Percentiles rank a stretch among this genome's conserved stretches.
Conservation (phyloP, 2,329 filamentous ascomycete genomes). For the Colletotrichum tabaci region DNA sequence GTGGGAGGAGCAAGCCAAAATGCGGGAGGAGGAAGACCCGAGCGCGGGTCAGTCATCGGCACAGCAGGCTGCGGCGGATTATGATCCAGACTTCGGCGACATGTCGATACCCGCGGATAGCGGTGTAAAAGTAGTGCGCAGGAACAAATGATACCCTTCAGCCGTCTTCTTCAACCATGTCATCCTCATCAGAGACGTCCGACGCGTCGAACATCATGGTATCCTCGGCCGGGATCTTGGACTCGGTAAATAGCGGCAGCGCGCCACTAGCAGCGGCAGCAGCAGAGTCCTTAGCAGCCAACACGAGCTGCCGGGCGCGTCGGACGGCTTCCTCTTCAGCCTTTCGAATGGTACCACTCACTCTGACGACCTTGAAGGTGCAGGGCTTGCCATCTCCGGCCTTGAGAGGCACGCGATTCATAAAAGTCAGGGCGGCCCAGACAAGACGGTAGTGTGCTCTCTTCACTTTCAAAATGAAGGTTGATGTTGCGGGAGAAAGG, state of each 20-base stretch:
- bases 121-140: constrained; percentile 81
- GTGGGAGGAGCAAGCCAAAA: constrained; percentile 80
- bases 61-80: constrained; percentile 52
- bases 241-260: constrained; percentile 24
- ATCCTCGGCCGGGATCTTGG: constrained; percentile 79
- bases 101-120: constrained; percentile 69
- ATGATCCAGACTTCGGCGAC: constrained; percentile 66
- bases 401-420: constrained; percentile 76
- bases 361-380: constrained; percentile 86
- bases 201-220: constrained; percentile 57
- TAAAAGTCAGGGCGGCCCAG: constrained; percentile 90
- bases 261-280: constrained; percentile 20
- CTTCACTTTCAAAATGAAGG: constrained; percentile 89
- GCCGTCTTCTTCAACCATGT: constrained; percentile 61
- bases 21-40: constrained; percentile 51
- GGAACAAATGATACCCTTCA: constrained; percentile 68
- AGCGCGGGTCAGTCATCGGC: constrained; percentile 9
- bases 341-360: constrained; percentile 94
- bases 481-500: constrained; percentile 91
- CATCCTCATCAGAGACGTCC: constrained; percentile 60
- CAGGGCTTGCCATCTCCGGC: constrained; percentile 71
- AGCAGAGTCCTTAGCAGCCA: constrained; percentile 68
- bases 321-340: constrained; percentile 91
- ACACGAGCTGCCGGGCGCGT: constrained; percentile 79
- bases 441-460: constrained; percentile 88